These are phyloP conservation scores for Penicillium alfredii DNA, from an alignment of 495 filamentous ascomycete genomes.

Conservation along the genomic window DNA sequence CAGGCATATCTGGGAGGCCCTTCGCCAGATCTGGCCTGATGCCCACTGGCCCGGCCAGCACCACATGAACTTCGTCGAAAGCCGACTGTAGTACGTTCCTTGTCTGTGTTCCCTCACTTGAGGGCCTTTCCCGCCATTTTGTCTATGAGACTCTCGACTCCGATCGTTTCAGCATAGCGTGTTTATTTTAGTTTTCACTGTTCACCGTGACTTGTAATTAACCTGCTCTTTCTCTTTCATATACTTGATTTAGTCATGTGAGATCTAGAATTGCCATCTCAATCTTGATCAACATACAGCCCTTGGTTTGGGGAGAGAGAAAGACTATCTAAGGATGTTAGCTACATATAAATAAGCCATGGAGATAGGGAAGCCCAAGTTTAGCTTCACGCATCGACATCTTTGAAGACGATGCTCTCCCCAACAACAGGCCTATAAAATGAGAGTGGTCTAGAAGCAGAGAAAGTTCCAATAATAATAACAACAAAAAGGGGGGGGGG, in stretches of 20 bases:
- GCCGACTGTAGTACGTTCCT: slow-evolving; percentile 42
- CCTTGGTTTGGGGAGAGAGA: too few species aligned
- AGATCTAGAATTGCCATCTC: too few species aligned
- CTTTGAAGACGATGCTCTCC: too few species aligned
- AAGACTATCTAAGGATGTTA: too few species aligned
- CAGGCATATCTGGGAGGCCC: slow-evolving; percentile 85
- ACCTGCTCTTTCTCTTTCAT: slow-evolving; percentile 3
- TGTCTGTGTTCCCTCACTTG: not conserved
- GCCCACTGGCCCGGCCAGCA: slow-evolving; percentile 70
- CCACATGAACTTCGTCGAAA: slow-evolving; percentile 57
- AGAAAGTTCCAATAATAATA: too few species aligned
- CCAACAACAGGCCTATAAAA: too few species aligned
- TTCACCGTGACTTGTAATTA: slow-evolving; percentile 8
- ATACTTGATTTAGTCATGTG: slow-evolving; percentile 5
- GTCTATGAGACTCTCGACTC: slow-evolving; percentile 5
- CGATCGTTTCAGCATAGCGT: slow-evolving; percentile 24
- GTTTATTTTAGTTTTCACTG: slow-evolving; percentile 6
- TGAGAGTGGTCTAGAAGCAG: too few species aligned
- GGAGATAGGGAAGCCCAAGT: too few species aligned
- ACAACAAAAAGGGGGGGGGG: too few species aligned
- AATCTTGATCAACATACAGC: slow-evolving; percentile 8
- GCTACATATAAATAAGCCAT: too few species aligned
- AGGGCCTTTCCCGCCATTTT: not conserved
- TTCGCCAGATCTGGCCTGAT: slow-evolving; percentile 79
- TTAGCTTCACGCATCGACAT: too few species aligned